Conservation (phyloP, 139 green algal genomes). For the Coelastrella sp. region DNA sequence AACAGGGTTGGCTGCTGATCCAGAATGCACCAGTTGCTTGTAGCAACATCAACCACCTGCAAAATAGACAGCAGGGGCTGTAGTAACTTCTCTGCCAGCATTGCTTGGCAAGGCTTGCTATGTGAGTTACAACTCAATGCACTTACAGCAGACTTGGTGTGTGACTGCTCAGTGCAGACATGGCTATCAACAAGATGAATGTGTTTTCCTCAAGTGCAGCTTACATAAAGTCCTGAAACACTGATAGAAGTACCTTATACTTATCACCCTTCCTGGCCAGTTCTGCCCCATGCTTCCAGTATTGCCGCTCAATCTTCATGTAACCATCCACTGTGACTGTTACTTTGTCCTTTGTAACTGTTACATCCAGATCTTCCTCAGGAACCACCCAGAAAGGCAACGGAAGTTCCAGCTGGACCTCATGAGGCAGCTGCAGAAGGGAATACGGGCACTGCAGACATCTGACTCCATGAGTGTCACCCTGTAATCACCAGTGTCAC, state of each 20-base stretch:
- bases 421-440: conserved; percentile 55
- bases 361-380: conserved; percentile 66
- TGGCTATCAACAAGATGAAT: background rate
- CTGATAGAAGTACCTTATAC: no score
- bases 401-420: conserved; percentile 73
- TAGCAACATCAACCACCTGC: background rate
- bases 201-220: background rate
- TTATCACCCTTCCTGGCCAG: background rate
- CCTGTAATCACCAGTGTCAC: no score
- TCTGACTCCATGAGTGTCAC: conserved; percentile 67
- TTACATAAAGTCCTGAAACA: background rate
- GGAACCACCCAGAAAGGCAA: conserved; percentile 81
- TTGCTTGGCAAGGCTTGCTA: background rate
- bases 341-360: background rate
- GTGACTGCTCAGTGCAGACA: no score
- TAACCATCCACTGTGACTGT: conserved; percentile 58
- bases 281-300: conserved; percentile 59
- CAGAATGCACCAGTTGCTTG: conserved; percentile 41
- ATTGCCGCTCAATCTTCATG: conserved; percentile 61
- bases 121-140: no score
- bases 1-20: background rate
- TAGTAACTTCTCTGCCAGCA: background rate
- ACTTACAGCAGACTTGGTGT: no score
- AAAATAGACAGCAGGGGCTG: background rate
- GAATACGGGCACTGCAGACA: conserved; percentile 68